These are phyloP conservation scores for Populus pruinosa DNA, from an alignment of 345 rosid species.

Conservation along the genomic window DNA sequence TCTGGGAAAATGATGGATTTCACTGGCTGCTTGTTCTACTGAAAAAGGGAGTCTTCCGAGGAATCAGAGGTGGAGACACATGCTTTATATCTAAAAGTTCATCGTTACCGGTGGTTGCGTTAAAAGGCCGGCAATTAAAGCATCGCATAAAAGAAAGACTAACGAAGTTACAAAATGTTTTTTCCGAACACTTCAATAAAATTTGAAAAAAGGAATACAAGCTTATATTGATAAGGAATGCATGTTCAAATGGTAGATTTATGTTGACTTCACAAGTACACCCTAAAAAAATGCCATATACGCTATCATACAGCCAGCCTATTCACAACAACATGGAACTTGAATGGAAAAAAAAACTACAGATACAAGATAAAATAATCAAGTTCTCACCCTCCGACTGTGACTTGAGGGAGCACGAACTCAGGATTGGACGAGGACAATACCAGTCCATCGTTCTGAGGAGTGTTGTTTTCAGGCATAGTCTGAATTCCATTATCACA, in stretches of 20 bases:
- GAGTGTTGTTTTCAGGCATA: conserved; percentile 21
- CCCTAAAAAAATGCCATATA: conserved; percentile 21
- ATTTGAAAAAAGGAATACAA: conserved; percentile 13
- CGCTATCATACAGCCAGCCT: conserved; percentile 24
- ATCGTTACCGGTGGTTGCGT: neutral
- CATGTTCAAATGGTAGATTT: conserved; percentile 11
- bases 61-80: too few species aligned
- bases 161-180: neutral
- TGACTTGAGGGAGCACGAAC: conserved; percentile 50
- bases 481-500: conserved; percentile 23
- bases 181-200: conserved; percentile 2
- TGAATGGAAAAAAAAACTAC: conserved; percentile 8
- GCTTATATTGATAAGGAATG: conserved; percentile 18
- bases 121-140: neutral
- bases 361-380: conserved; percentile 15
- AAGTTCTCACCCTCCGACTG: conserved; percentile 56
- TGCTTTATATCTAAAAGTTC: neutral
- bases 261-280: conserved; percentile 16
- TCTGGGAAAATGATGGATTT: neutral
- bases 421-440: conserved; percentile 39
- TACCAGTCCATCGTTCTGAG: conserved; percentile 26
- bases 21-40: neutral
- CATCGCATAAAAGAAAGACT: neutral
- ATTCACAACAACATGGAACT: conserved; percentile 38
- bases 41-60: too few species aligned